These are phyloP conservation scores for Nemophila menziesii DNA, from an alignment of 257 asterid genomes.

Conservation along the genomic window DNA sequence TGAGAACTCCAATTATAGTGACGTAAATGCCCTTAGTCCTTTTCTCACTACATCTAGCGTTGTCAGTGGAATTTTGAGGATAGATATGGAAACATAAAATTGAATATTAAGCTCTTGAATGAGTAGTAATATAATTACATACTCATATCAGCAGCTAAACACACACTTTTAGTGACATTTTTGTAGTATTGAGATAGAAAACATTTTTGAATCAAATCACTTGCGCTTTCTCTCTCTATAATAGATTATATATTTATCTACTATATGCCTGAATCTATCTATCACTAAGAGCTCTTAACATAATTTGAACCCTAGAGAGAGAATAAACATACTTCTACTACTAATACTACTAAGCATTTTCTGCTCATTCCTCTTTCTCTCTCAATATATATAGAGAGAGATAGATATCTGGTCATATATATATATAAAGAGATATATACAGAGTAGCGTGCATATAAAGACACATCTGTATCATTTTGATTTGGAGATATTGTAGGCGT, in stretches of 20 bases:
- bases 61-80: not conserved
- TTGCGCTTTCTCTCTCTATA: not conserved
- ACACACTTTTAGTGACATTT: not conserved
- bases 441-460: not conserved
- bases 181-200: slow-evolving; percentile 1
- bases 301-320: slow-evolving; percentile 12
- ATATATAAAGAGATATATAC: not conserved
- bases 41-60: no score
- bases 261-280: not conserved
- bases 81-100: no score
- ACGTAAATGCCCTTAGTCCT: not conserved
- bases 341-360: slow-evolving; percentile 8
- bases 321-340: not conserved
- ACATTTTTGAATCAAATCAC: slow-evolving; percentile 3
- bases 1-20: not conserved
- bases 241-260: no score
- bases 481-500: not conserved
- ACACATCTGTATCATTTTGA: not conserved
- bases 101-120: not conserved
- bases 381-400: not conserved
- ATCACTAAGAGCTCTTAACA: not conserved
- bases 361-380: slow-evolving; percentile 4
- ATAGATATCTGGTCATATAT: not conserved
- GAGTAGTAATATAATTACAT: not conserved
- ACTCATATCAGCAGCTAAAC: not conserved